Base-by-base conservation (phyloP, 2,329 filamentous ascomycete genomes). In the Daldinia sp. region DNA sequence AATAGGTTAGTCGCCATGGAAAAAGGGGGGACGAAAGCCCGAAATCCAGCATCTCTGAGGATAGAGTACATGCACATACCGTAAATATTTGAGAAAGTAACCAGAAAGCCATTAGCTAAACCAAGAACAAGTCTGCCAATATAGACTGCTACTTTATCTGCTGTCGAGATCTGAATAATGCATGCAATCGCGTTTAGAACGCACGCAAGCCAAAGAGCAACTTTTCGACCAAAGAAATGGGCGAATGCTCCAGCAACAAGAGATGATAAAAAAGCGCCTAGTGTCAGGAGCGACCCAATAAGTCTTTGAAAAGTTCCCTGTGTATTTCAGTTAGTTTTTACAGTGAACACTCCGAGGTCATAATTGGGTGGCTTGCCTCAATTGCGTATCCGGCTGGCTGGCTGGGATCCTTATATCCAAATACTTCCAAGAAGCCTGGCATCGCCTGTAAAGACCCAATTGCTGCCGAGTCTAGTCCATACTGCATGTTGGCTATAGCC, bases 361-460 rank as follows among this genome's bases (percentile, higher is more conserved):
- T 12, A 26, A 13, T 12, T 9, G 30, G 15, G 26, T 5, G 37
- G 70, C 78, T 73, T 74, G 79, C 81, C 58, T 80, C 81, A 33
- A 84, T 84, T 0, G 79, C 79, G 65, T 83, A 84, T 0, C 81
- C 74, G 0, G 76, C 76, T 1, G 73, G 67, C 13, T 74, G 74
- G 12, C 58, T 69, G 3, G 83, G 78, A 56, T 84, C 80, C 20
- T 78, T 75, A 61, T 86, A 83, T 2, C 85, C 85, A 72, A 85
- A 87, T 0, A 87, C 83, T 60, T 79, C 75, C 6, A 85, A 71
- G 57, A 86, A 87, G 0, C 85, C 84, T 0, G 84, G 84, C 83
- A 86, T 85, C 2, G 83, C 83, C 70, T 85, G 81, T 3, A 85
- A 74, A 2, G 80, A 82, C 7, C 81, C 81, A 0, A 86, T 78